A percentile compares a stretch with the other conserved stretches of the same genome.
phyloP scores from a whole-genome alignment of 164 flowering plant species.

The grape (Vitis vinifera) region ASM3070453v1 NC_081815.1:6733001-6733500 shows the following conservation, averaged over 20 bases:
- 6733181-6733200: neutral
- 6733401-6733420: neutral
- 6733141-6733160: neutral
- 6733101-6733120: neutral
- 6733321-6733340: conserved; percentile 55
- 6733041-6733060: no score
- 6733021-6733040: no score
- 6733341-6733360: neutral
- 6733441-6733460: conserved; percentile 92
- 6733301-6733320: conserved; percentile 94
- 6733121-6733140: neutral
- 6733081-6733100: no score
- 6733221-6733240: conserved; percentile 7
- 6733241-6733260: conserved; percentile 83
- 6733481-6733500: conserved; percentile 83
- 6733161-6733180: neutral
- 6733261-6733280: conserved; percentile 88
- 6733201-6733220: neutral
- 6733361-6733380: neutral
- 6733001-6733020: no score
- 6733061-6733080: no score
- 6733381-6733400: no score
- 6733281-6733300: conserved; percentile 97
- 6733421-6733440: conserved; percentile 29
- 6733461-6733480: conserved; percentile 84